These are phyloP conservation scores for Epicoccum nigrum DNA, from an alignment of 2,329 filamentous ascomycete species.

Conservation along the genomic window DNA sequence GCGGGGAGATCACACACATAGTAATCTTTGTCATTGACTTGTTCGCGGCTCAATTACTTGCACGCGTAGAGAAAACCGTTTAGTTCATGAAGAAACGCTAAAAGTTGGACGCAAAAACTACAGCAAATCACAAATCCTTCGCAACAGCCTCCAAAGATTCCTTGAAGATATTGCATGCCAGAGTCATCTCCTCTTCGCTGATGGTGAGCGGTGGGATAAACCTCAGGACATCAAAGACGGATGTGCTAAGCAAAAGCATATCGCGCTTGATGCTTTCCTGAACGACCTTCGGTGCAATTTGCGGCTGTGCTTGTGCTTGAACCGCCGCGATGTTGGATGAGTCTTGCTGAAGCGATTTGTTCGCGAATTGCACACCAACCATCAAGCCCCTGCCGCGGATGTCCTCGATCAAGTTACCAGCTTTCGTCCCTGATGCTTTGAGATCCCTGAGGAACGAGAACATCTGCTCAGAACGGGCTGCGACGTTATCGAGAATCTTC, in stretches of 20 bases:
- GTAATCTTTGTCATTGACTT: no score
- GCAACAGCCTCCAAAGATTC: slow-evolving; percentile 36
- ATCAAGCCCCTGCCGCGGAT: slow-evolving; percentile 36
- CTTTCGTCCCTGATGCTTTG: slow-evolving; percentile 31
- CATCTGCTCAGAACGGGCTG: slow-evolving; percentile 34
- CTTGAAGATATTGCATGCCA: slow-evolving; percentile 35
- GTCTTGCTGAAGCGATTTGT: slow-evolving; percentile 22
- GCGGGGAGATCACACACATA: no score
- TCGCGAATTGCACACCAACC: slow-evolving; percentile 38
- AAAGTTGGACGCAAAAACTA: not conserved
- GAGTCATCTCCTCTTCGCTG: slow-evolving; percentile 33
- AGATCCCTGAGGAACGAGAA: slow-evolving; percentile 34
- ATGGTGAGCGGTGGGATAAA: slow-evolving; percentile 40
- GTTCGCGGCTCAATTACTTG: no score
- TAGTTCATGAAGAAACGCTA: slow-evolving; percentile 4
- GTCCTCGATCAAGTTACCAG: slow-evolving; percentile 38
- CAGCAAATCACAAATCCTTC: slow-evolving; percentile 24
- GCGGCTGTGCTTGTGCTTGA: slow-evolving; percentile 23
- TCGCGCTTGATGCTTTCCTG: slow-evolving; percentile 37
- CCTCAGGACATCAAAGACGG: slow-evolving; percentile 36
- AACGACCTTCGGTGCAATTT: slow-evolving; percentile 37
- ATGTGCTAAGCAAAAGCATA: slow-evolving; percentile 41
- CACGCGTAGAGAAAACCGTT: no score
- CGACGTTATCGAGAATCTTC: slow-evolving; percentile 36
- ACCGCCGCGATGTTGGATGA: slow-evolving; percentile 29